These are phyloP conservation scores for Aspergillus aculeatinus DNA, from an alignment of 2,329 filamentous ascomycete species.

Conservation along the genomic window DNA sequence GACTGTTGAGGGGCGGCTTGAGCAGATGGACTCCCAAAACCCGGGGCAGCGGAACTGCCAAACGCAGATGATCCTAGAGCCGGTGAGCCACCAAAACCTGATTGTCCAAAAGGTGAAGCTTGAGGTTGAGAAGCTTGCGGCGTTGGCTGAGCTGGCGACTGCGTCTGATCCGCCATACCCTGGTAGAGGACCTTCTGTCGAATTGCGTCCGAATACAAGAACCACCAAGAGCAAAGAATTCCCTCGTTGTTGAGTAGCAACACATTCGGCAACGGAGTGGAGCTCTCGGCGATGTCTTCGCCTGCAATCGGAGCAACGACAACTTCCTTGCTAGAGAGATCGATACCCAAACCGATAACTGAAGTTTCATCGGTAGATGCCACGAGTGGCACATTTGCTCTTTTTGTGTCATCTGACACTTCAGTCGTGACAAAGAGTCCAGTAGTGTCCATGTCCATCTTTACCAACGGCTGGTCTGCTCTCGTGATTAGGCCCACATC, in stretches of 20 bases:
- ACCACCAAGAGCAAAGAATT: slow-evolving; percentile 81
- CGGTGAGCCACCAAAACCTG: slow-evolving; percentile 15
- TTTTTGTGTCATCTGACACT: slow-evolving; percentile 65
- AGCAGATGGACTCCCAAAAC: slow-evolving; percentile 31
- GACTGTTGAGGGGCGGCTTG: slow-evolving; percentile 27
- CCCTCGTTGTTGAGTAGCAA: slow-evolving; percentile 89
- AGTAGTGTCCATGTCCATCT: slow-evolving; percentile 59
- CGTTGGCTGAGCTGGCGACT: slow-evolving; percentile 16
- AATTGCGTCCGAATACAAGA: slow-evolving; percentile 86
- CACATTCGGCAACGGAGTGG: slow-evolving; percentile 76
- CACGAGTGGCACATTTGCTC: slow-evolving; percentile 77
- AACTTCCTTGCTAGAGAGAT: slow-evolving; percentile 78
- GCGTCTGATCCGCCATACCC: slow-evolving; percentile 54
- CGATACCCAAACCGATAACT: slow-evolving; percentile 75
- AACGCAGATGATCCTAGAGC: slow-evolving; percentile 19
- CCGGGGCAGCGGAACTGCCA: slow-evolving; percentile 21
- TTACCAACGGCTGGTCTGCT: slow-evolving; percentile 66
- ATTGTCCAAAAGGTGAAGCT: slow-evolving; percentile 24
- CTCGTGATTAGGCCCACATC: slow-evolving; percentile 78
- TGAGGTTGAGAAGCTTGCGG: slow-evolving; percentile 17
- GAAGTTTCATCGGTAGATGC: slow-evolving; percentile 67
- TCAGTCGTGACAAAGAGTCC: slow-evolving; percentile 63
- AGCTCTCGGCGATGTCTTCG: slow-evolving; percentile 76
- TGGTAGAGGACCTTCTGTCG: slow-evolving; percentile 70
- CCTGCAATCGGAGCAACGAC: slow-evolving; percentile 74